phyloP scores from a whole-genome alignment of 495 filamentous ascomycete genomes.

The Rostrohypoxylon terebratum region DNA sequence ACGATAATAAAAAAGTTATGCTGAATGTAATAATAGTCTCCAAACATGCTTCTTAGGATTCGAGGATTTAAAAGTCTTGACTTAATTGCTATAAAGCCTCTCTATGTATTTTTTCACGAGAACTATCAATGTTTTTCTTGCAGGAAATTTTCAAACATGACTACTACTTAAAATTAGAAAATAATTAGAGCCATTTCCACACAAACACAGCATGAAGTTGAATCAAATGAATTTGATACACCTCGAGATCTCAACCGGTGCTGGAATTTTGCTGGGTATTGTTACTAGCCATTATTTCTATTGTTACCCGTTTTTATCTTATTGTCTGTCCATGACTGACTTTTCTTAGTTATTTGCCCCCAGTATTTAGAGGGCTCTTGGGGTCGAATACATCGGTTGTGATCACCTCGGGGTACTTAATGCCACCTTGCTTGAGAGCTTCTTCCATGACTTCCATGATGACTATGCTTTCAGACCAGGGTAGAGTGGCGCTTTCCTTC shows the following conservation, averaged over 20 bases:
- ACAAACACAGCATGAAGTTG: too few relatives aligned
- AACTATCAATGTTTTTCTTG: too few relatives aligned
- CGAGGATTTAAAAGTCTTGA: neutral
- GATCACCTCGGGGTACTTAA: constrained; percentile 85
- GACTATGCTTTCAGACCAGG: constrained; percentile 85
- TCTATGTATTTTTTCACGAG: too few relatives aligned
- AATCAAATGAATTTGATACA: neutral
- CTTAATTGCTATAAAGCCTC: neutral
- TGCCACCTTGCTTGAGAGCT: constrained; percentile 78
- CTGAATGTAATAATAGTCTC: neutral
- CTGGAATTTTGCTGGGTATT: neutral
- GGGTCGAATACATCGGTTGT: constrained; percentile 78
- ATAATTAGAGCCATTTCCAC: too few relatives aligned
- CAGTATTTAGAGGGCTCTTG: constrained; percentile 64
- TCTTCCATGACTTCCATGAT: constrained; percentile 97
- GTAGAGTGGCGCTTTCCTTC: constrained; percentile 77
- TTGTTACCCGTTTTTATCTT: neutral
- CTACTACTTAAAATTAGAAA: too few relatives aligned
- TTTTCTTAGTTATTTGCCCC: constrained; percentile 45
- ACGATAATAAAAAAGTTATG: neutral
- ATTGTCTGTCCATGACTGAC: neutral
- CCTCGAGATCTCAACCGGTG: neutral
- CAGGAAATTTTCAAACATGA: too few relatives aligned
- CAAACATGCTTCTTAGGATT: neutral
- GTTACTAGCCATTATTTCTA: neutral